These are phyloP conservation scores for Globisporangium apiculatum DNA, from an alignment of 352 stramenopile species.

Conservation along the genomic window DNA sequence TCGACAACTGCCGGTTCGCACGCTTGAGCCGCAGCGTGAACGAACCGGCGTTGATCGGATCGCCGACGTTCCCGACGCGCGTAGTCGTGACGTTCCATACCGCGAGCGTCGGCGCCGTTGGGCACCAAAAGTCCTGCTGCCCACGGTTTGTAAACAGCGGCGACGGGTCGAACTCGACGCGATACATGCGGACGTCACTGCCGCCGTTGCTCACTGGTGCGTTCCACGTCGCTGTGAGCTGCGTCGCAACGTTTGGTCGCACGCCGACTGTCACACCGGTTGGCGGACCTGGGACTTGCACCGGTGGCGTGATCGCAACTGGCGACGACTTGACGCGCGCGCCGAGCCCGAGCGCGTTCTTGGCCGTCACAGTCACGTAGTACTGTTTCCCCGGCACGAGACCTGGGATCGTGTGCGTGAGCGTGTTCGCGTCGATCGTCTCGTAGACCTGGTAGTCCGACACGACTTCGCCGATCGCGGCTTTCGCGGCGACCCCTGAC, in stretches of 20 bases:
- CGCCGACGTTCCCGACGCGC: slow-evolving; percentile 16
- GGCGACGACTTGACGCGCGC: slow-evolving; percentile 33
- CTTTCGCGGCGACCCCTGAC: slow-evolving; percentile 27
- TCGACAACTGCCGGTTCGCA: slow-evolving; percentile 31
- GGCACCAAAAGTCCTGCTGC: slow-evolving; percentile 62
- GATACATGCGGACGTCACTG: slow-evolving; percentile 61
- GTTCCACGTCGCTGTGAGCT: slow-evolving; percentile 48
- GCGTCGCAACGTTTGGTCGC: slow-evolving; percentile 67
- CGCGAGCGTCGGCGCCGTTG: slow-evolving; percentile 33
- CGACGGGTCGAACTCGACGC: slow-evolving; percentile 67
- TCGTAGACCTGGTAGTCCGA: slow-evolving; percentile 67
- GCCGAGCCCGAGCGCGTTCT: slow-evolving; percentile 75
- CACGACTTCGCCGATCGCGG: slow-evolving; percentile 41
- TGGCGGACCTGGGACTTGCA: slow-evolving; percentile 74
- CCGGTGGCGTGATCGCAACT: slow-evolving; percentile 38
- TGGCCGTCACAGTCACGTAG: slow-evolving; percentile 81
- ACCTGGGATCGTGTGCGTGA: slow-evolving; percentile 61
- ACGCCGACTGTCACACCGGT: slow-evolving; percentile 65
- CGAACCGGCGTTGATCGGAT: slow-evolving; percentile 39
- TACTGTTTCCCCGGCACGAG: slow-evolving; percentile 75
- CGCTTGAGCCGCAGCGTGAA: slow-evolving; percentile 53
- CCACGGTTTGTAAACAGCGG: slow-evolving; percentile 58
- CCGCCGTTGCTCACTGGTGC: slow-evolving; percentile 50
- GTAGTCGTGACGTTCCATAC: slow-evolving; percentile 51
- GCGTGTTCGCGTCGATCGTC: slow-evolving; percentile 41